phyloP scores from a whole-genome alignment of 2,329 filamentous ascomycete genomes.

The Cercospora zeina region DNA sequence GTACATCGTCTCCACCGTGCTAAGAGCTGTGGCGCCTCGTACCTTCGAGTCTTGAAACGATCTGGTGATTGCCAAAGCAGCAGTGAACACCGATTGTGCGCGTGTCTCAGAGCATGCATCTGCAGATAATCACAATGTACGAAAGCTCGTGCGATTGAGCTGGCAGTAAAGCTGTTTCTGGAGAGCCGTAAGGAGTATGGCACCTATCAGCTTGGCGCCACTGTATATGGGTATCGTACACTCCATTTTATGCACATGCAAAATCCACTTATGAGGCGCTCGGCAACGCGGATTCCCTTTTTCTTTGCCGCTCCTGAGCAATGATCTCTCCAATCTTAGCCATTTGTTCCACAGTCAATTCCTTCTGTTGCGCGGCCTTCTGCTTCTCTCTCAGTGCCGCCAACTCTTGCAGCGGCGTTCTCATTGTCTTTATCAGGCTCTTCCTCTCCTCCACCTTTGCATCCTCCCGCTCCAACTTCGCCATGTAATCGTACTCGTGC shows the following conservation, averaged over 20 bases:
- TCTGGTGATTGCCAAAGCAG: neutral
- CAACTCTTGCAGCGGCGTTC: conserved; percentile 52
- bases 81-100: neutral
- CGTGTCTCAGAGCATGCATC: neutral
- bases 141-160: neutral
- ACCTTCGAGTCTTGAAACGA: neutral
- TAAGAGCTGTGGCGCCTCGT: neutral
- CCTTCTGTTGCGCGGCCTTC: conserved; percentile 43
- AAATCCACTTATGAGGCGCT: neutral
- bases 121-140: neutral
- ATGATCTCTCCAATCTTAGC: conserved; percentile 48
- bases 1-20: neutral
- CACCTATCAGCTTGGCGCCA: neutral
- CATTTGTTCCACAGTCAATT: conserved; percentile 43
- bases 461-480: conserved; percentile 63
- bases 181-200: neutral
- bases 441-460: conserved; percentile 49
- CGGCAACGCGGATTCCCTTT: neutral
- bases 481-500: conserved; percentile 73
- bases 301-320: conserved; percentile 28
- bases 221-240: conserved; percentile 24
- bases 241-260: conserved; percentile 1
- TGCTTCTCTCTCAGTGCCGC: conserved; percentile 44
- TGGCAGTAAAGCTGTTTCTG: neutral
- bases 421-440: conserved; percentile 44